Evolutionary conservation across 2,329 filamentous ascomycete species (phyloP).

Genomic region (Sphaerulina vaccinii): DNA sequence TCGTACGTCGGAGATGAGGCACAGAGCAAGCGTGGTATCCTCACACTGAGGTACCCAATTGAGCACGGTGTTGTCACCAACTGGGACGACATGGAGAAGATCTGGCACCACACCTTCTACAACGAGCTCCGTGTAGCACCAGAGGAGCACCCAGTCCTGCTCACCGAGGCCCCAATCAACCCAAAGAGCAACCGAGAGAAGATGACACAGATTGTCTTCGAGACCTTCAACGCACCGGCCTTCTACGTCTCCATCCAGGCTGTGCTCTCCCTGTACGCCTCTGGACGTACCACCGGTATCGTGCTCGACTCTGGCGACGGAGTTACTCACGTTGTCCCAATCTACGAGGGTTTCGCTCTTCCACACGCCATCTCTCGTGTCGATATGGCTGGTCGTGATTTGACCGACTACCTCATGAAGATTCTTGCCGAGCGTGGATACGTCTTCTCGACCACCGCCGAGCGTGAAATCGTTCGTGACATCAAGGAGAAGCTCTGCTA

Average conservation of each 20-base stretch:
- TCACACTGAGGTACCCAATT: constrained; percentile 98
- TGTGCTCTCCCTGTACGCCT: constrained; percentile 98
- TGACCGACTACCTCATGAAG: constrained; percentile 99
- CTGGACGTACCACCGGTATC: constrained; percentile 99
- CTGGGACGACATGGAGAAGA: constrained; percentile 99
- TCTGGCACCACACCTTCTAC: constrained; percentile 99
- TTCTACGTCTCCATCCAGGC: constrained; percentile 99
- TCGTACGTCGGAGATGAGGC: constrained; percentile 99
- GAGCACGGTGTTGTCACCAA: constrained; percentile 99
- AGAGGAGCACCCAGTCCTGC: constrained; percentile 98
- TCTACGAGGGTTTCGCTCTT: constrained; percentile 99
- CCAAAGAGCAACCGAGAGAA: constrained; percentile 99
- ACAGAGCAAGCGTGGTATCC: constrained; percentile 99
- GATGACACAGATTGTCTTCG: constrained; percentile 99
- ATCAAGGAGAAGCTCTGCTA: constrained; percentile 99
- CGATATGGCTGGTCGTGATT: constrained; percentile 99
- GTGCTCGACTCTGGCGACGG: constrained; percentile 99
- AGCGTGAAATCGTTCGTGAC: constrained; percentile 99
- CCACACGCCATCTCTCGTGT: constrained; percentile 99
- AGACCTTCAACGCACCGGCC: constrained; percentile 99
- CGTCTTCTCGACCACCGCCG: constrained; percentile 98
- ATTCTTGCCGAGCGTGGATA: constrained; percentile 99
- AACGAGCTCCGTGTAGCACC: constrained; percentile 99
- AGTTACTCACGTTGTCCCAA: constrained; percentile 99
- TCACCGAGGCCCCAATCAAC: constrained; percentile 99